A percentile compares a stretch with the other conserved stretches of the same genome.
phyloP scores from a whole-genome alignment of 768 basidiomycete genomes.

The Inosperma sp. region DNA sequence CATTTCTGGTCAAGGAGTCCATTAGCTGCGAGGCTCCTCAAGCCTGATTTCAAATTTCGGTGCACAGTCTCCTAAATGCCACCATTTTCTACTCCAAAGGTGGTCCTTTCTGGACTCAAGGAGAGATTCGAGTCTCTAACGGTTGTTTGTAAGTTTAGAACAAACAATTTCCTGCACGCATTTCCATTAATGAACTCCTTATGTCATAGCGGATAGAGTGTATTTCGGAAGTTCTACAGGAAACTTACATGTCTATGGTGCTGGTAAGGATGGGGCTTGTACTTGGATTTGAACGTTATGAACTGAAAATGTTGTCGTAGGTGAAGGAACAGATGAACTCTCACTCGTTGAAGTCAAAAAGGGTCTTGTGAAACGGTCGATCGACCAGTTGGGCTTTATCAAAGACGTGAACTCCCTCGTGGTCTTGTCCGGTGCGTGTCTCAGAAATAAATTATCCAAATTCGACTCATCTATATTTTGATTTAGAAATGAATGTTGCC shows the following conservation, averaged over 20 bases:
- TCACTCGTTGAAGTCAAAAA: conserved; percentile 61
- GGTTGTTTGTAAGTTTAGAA: conserved; percentile 36
- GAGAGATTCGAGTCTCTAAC: conserved; percentile 45
- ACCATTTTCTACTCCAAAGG: conserved; percentile 34
- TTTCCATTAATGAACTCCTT: conserved; percentile 2
- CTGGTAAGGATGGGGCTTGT: too few relatives aligned
- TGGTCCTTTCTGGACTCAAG: conserved; percentile 40
- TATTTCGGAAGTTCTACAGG: conserved; percentile 36
- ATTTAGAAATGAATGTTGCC: conserved; percentile 64
- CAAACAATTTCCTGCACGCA: not conserved
- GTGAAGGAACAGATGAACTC: conserved; percentile 1
- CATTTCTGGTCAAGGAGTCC: too few relatives aligned
- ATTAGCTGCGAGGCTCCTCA: too few relatives aligned
- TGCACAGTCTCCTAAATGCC: conserved; percentile 31
- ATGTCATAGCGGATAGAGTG: conserved; percentile 39
- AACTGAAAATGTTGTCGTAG: not conserved
- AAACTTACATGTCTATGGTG: conserved; percentile 33
- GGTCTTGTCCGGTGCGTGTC: conserved; percentile 70
- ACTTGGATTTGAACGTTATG: too few relatives aligned
- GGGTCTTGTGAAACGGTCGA: conserved; percentile 56
- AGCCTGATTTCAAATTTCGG: not conserved
- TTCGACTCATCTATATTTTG: not conserved
- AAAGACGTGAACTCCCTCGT: conserved; percentile 84
- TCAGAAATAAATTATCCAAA: not conserved
- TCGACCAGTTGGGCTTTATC: conserved; percentile 86